phyloP scores from a whole-genome alignment of 140 eudicot species.

The Cichorium intybus region DNA sequence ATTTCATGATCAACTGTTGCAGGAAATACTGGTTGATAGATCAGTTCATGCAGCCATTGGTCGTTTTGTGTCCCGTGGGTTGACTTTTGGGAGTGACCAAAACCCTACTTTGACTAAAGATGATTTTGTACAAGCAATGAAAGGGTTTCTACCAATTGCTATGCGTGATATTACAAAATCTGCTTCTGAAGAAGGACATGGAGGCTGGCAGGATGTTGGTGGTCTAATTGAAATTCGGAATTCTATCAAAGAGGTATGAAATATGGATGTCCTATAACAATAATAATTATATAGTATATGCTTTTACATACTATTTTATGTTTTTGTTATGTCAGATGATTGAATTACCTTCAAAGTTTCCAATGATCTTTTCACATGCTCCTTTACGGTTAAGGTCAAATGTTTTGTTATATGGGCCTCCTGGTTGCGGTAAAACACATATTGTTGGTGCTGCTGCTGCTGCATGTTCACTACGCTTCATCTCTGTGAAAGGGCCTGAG shows the following conservation, averaged over 20 bases:
- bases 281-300: too few relatives aligned
- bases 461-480: conserved; percentile 85
- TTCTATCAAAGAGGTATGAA: conserved; percentile 76
- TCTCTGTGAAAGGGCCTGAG: conserved; percentile 96
- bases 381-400: conserved; percentile 90
- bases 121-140: conserved; percentile 78
- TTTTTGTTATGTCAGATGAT: conserved; percentile 57
- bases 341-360: conserved; percentile 91
- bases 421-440: conserved; percentile 98
- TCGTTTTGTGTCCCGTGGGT: conserved; percentile 55
- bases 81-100: conserved; percentile 34
- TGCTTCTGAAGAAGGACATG: conserved; percentile 64
- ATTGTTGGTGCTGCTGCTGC: conserved; percentile 99
- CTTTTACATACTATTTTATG: conserved; percentile 3
- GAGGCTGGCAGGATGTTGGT: conserved; percentile 98
- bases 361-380: conserved; percentile 75
- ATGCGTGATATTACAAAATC: conserved; percentile 93
- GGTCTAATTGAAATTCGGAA: conserved; percentile 81
- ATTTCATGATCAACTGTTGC: conserved; percentile 26
- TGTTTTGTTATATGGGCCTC: conserved; percentile 93
- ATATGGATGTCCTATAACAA: too few relatives aligned
- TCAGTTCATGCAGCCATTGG: conserved; percentile 78
- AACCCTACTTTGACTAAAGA: conserved; percentile 63
- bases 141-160: conserved; percentile 84
- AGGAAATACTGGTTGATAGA: conserved; percentile 87